Percentiles rank a stretch among this genome's conserved stretches.
Evolutionary conservation across 2,329 filamentous ascomycete genomes (phyloP).

Genomic region (Colletotrichum sp.): DNA sequence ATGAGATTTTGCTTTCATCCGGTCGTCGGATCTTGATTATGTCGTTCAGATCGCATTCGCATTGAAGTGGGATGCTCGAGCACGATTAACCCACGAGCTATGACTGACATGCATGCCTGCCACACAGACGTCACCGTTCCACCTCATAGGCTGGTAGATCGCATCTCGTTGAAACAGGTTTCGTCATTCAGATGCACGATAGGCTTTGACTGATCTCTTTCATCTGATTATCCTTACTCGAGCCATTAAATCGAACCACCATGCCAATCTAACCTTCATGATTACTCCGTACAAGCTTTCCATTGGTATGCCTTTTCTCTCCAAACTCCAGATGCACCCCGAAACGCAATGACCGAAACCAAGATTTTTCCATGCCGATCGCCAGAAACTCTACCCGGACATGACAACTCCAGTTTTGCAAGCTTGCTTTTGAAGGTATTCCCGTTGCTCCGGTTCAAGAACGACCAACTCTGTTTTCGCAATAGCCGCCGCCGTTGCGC

Average conservation of each 20-base stretch:
- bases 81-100: neutral
- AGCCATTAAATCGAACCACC: neutral
- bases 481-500: neutral
- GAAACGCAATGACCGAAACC: neutral
- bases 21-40: neutral
- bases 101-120: neutral
- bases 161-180: neutral
- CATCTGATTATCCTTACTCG: neutral
- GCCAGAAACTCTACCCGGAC: neutral
- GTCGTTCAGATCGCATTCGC: neutral
- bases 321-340: neutral
- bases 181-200: neutral
- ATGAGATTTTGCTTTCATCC: neutral
- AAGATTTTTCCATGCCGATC: neutral
- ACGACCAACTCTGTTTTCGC: neutral
- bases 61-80: neutral
- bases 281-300: neutral
- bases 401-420: conserved; percentile 10
- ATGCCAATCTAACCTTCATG: neutral
- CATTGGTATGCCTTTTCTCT: neutral
- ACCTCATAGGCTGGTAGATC: neutral
- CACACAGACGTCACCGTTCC: neutral
- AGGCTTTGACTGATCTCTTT: neutral
- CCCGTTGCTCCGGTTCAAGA: conserved; percentile 1
- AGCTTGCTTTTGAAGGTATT: conserved; percentile 2